Conservation (phyloP, 2,329 filamentous ascomycete species). For the Aureobasidium sp. region DNA sequence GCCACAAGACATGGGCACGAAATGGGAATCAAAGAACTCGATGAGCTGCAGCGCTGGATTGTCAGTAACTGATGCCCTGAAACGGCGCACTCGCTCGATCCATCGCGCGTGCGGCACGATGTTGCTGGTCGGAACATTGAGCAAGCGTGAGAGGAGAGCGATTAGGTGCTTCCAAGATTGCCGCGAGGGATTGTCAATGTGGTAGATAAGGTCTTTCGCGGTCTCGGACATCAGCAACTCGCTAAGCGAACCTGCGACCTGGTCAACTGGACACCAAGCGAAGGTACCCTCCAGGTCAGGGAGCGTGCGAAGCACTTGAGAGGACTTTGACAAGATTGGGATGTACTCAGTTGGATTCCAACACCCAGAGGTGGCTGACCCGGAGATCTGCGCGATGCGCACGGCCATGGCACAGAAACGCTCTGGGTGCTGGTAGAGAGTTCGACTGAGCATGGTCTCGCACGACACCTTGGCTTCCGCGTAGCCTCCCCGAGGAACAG, state of each 20-base stretch:
- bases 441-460: conserved; percentile 45
- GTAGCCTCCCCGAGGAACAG: conserved; percentile 43
- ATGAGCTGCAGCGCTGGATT: no score
- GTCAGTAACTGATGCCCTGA: no score
- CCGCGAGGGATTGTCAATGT: conserved; percentile 38
- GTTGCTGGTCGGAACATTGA: no score
- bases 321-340: no score
- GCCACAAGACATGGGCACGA: no score
- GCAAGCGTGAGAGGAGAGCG: no score
- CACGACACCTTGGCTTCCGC: conserved; percentile 47
- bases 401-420: conserved; percentile 41
- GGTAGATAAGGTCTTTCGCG: conserved; percentile 33
- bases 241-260: conserved; percentile 25
- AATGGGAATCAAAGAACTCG: no score
- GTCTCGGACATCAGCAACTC: conserved; percentile 28
- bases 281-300: conserved; percentile 19
- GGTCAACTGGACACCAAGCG: conserved; percentile 44
- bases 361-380: conserved; percentile 27
- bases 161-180: no score
- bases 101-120: no score
- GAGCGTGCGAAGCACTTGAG: no score
- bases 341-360: no score
- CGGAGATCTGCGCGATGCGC: conserved; percentile 48
- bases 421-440: conserved; percentile 37
- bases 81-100: no score